These are phyloP conservation scores for Suillus subalutaceus DNA, from an alignment of 768 basidiomycete genomes.

Conservation along the genomic window DNA sequence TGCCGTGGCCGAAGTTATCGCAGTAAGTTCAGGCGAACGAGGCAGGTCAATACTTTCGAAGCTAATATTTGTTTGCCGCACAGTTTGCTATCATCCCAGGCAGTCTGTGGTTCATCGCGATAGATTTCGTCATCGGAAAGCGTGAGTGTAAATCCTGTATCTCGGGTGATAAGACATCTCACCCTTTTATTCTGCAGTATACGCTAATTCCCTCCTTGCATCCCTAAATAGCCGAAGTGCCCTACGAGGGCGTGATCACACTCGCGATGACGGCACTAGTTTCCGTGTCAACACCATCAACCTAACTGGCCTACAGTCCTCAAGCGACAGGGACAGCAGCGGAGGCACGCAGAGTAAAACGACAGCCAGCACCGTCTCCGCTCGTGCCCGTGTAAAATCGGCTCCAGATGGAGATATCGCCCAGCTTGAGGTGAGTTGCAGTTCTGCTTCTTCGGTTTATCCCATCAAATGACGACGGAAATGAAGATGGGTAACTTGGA, in stretches of 20 bases:
- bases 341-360: not conserved
- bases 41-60: not conserved
- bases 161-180: not conserved
- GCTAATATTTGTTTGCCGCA: not conserved
- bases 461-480: not conserved
- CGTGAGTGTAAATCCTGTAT: slow-evolving; percentile 28
- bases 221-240: slow-evolving; percentile 44
- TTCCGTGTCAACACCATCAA: slow-evolving; percentile 10
- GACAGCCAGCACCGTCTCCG: not conserved
- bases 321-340: slow-evolving; percentile 5
- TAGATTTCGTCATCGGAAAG: slow-evolving; percentile 54
- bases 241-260: slow-evolving; percentile 26
- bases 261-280: slow-evolving; percentile 5
- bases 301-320: slow-evolving; percentile 4
- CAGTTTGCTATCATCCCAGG: slow-evolving; percentile 45
- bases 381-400: not conserved
- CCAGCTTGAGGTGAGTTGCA: not conserved
- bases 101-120: slow-evolving; percentile 49
- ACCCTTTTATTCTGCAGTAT: slow-evolving; percentile 33
- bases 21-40: slow-evolving; percentile 15
- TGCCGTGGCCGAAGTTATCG: slow-evolving; percentile 25
- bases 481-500: not conserved
- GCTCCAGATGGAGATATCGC: not conserved
- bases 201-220: slow-evolving; percentile 50
- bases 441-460: not conserved